A percentile compares a stretch with the other conserved stretches of the same genome.
Conservation (phyloP, 139 green algal species). For the Chlorella sp. region DNA sequence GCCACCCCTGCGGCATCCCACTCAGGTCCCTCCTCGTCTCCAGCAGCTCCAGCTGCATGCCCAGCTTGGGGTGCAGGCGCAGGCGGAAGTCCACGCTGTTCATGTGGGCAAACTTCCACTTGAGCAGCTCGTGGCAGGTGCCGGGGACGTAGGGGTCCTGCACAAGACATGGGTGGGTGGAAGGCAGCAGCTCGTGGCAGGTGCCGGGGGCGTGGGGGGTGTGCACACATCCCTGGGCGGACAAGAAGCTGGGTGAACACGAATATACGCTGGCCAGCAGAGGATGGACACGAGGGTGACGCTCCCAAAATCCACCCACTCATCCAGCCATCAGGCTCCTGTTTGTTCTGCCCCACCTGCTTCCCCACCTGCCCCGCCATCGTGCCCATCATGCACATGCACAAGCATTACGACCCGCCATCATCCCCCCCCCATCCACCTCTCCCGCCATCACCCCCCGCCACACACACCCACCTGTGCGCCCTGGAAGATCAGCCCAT, state of each 20-base stretch:
- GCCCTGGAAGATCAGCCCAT: slow-evolving; percentile 94
- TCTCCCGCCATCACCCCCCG: not conserved
- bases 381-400: no score
- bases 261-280: no score
- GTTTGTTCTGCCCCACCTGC: no score
- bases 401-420: no score
- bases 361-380: no score
- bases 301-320: no score
- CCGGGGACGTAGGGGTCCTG: slow-evolving; percentile 80
- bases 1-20: slow-evolving; percentile 14
- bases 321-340: no score
- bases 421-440: not conserved
- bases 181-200: slow-evolving; percentile 72
- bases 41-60: slow-evolving; percentile 42
- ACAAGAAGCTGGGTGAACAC: no score
- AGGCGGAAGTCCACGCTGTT: slow-evolving; percentile 97
- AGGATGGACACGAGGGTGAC: no score
- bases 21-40: slow-evolving; percentile 15
- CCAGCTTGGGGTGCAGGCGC: slow-evolving; percentile 27
- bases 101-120: slow-evolving; percentile 97
- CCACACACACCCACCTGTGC: not conserved
- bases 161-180: not conserved
- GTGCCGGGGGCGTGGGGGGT: slow-evolving; percentile 84
- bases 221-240: no score
- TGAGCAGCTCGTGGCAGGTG: slow-evolving; percentile 92